phyloP scores from a whole-genome alignment of 2,329 filamentous ascomycete species.

The Ascochyta pisi region DNA sequence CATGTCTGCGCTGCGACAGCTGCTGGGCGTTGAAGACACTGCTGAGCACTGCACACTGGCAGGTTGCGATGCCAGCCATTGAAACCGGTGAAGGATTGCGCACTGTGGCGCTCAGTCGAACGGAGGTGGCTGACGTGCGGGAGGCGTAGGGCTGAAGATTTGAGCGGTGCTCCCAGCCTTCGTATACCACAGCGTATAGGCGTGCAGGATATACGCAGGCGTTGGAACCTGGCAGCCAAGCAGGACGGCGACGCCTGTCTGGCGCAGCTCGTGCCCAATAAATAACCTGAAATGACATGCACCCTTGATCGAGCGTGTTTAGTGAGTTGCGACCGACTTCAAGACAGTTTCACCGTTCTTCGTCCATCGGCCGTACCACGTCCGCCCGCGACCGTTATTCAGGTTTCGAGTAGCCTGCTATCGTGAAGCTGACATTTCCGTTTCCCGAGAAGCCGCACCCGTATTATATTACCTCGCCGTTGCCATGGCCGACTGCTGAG shows the following conservation, averaged over 20 bases:
- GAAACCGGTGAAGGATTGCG: neutral
- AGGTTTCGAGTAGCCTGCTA: conserved; percentile 12
- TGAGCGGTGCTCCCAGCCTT: conserved; percentile 15
- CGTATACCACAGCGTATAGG: conserved; percentile 14
- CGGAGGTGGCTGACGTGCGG: conserved; percentile 14
- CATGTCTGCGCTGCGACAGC: neutral
- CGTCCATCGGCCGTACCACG: conserved; percentile 18
- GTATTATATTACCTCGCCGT: conserved; percentile 5
- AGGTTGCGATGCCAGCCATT: neutral
- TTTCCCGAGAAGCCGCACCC: conserved; percentile 2
- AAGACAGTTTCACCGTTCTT: conserved; percentile 15
- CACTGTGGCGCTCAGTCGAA: neutral
- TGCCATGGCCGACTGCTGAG: conserved; percentile 29
- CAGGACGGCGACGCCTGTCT: conserved; percentile 2
- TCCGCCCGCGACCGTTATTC: conserved; percentile 7
- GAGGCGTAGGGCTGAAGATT: conserved; percentile 15
- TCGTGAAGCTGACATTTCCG: conserved; percentile 16
- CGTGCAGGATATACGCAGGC: conserved; percentile 2
- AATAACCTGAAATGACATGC: neutral
- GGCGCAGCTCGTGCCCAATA: neutral
- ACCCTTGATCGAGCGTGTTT: neutral
- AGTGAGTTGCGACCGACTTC: conserved; percentile 7
- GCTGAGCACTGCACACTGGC: neutral
- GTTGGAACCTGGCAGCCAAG: conserved; percentile 8
- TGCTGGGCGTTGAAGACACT: neutral